Conservation (phyloP, 2,329 filamentous ascomycete species). For the Apiospora hydei region DNA sequence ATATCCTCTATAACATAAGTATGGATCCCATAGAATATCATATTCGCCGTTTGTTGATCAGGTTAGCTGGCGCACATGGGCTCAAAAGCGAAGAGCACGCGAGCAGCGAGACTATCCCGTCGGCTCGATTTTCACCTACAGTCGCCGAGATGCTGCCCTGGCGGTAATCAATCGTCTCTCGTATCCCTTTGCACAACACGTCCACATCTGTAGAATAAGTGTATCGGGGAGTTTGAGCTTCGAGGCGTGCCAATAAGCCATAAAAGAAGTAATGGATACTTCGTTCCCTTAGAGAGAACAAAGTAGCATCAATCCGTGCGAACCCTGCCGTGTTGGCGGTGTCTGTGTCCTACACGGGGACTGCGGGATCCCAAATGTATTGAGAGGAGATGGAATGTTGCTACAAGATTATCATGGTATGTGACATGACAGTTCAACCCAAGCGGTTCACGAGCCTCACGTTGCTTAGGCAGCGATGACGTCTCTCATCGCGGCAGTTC, state of each 20-base stretch:
- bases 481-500: neutral
- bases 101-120: neutral
- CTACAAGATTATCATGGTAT: neutral
- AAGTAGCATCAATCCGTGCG: neutral
- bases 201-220: neutral
- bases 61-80: neutral
- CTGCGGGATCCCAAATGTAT: neutral
- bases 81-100: neutral
- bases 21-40: neutral
- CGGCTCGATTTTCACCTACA: neutral
- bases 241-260: neutral
- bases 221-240: neutral
- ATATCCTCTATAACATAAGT: neutral
- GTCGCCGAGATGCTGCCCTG: neutral
- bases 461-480: neutral
- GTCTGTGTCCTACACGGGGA: too few relatives aligned
- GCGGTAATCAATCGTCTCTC: neutral
- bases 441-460: neutral
- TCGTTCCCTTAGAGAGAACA: neutral
- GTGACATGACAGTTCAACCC: neutral
- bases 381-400: neutral
- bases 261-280: neutral
- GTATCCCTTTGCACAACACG: neutral
- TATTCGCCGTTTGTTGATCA: neutral
- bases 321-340: neutral